Evolutionary conservation across 2,329 filamentous ascomycete genomes (phyloP), one percentile per base, ranked within the genome.

Genomic region (Purpureocillium lavendulum): DNA sequence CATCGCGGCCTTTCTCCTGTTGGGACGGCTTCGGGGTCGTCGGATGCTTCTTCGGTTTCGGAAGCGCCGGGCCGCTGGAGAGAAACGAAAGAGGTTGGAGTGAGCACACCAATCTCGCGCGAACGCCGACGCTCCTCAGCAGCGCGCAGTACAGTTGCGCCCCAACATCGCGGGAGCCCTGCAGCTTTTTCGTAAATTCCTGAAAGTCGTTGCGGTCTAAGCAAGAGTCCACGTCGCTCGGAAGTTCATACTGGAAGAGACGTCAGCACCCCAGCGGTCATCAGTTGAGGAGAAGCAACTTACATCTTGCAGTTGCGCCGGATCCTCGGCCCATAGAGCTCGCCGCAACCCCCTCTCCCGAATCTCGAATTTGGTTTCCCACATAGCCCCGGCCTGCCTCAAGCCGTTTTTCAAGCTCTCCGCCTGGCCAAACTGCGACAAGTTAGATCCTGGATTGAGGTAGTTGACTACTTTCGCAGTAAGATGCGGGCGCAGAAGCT

Each of bases 101-200:
- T 4, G 92, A 98, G 59, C 88, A 96, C 1, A 97, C 84, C 4
- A 98, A 70, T 11, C 92, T 76, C 5, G 86, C 73, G 46, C 87
- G 79, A 7, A 97, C 78, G 3, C 87, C 88, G n/a, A 75, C 78
- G n/a, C 80, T 77, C 14, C 92, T 80, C 4, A 98, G 70, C 26
- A 97, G 62, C 3, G 89, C 84, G 58, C 92, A 97, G 53, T 94
- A 95, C 0, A 98, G 60, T 57, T 97, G 89, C 2, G 87, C 85
- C 1, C 89, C 92, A 9, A 94, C 71, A 58, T 98, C 92, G 47
- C 89, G 78, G 8, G 90, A 97, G 1, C 90, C 94, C 47, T 80
- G 69, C 14, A 94, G 61, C 5, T 65, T 75, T 43, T 67, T 72
- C 1, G 89, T 87, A 24, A 84, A 81, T 30, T 70, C 69, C 4